Evolutionary conservation across 1,284 basidiomycete species (phyloP), one percentile per base, ranked within the genome.

Genomic region (Ceratobasidium sp.): DNA sequence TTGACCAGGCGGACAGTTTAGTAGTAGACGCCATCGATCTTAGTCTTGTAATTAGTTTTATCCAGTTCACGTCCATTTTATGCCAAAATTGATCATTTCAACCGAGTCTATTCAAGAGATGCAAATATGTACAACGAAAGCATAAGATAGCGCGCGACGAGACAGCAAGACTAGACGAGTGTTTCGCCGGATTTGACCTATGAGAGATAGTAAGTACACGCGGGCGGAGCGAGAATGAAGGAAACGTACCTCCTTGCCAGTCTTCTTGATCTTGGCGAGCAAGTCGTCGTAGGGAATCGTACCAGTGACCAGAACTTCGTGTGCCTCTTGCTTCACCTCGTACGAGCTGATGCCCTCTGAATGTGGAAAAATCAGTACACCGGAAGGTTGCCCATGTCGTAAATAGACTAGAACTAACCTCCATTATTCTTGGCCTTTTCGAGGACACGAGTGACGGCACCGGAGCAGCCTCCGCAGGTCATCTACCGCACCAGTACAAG

Each of bases 381-480:
- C 17, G 10, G 15, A 58, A 31, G 40, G 27, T 72, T 57, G 25
- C 38, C 55, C 17, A 58, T 58, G 56, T 35, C 1, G 2, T 49
- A 70, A 75, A 2, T 32, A 13, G 72, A 73, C 31, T 71, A 70
- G 31, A 57, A 49, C 53, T 10, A 1, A 52, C 34, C 42, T n/a
- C n/a, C 29, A 20, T 17, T 8, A 8, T 68, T 38, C 52, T 70
- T 53, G 52, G 71, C 71, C 64, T 65, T 69, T 25, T 72, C 40
- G 49, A 94, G 81, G 12, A 88, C 92, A 38, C 91, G 86, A 27
- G 81, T 82, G 62, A 94, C 84, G 40, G 93, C 93, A 22, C 88
- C 87, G 32, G 91, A 92, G 81, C 92, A 94, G 34, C 93, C 92
- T 38, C 78, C 75, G 79, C 92, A 94, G 38, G 88, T 86, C 92